Percentiles rank a stretch among this genome's conserved stretches.
Evolutionary conservation across 2,329 filamentous ascomycete species (phyloP).

Genomic region (Alternaria viburni): DNA sequence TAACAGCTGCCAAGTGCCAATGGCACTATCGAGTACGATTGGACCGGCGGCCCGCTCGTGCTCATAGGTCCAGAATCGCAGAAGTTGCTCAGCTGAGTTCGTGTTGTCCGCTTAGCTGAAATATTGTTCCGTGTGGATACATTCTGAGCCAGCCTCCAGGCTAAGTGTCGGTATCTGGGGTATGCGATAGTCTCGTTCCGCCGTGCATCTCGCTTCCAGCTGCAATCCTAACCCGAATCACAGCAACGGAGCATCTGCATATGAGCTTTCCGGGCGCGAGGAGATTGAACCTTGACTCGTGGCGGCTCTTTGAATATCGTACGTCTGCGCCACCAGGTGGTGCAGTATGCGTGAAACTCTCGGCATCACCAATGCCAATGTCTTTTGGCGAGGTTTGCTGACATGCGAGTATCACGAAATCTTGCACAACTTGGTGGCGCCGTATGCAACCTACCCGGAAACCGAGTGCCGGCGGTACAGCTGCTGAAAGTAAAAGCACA

Average conservation of each 20-base stretch:
- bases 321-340: conserved; percentile 2
- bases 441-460: conserved; percentile 13
- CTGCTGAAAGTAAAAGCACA: background rate
- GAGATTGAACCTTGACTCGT: conserved; percentile 18
- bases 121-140: conserved; percentile 1
- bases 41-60: conserved; percentile 39
- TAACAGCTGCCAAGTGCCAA: conserved; percentile 37
- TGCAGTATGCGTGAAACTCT: background rate
- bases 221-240: conserved; percentile 13
- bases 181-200: conserved; percentile 18
- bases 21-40: conserved; percentile 45
- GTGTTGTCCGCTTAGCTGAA: conserved; percentile 26
- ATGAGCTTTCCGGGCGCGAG: conserved; percentile 17
- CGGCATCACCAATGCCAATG: background rate
- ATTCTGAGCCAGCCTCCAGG: conserved; percentile 17
- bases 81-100: conserved; percentile 37
- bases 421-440: background rate
- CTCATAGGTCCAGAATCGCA: conserved; percentile 33
- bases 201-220: conserved; percentile 11
- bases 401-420: background rate
- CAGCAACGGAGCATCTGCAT: conserved; percentile 19
- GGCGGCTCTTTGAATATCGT: conserved; percentile 11
- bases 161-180: conserved; percentile 23
- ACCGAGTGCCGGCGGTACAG: conserved; percentile 2
- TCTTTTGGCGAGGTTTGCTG: background rate